Conservation (phyloP, 2,329 filamentous ascomycete genomes). For the Epichloe elymi region DNA sequence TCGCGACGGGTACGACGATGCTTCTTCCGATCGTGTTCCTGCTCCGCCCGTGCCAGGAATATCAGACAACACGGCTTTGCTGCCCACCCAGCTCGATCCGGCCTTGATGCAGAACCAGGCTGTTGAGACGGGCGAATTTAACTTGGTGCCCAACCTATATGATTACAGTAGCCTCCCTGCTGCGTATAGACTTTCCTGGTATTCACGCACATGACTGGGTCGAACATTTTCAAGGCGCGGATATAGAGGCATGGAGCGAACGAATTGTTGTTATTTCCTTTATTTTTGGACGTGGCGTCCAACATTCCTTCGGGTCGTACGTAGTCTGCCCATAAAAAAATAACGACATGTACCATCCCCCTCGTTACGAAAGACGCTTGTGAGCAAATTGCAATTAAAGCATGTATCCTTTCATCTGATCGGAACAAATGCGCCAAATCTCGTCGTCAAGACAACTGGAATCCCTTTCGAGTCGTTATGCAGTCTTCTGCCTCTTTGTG, state of each 20-base stretch:
- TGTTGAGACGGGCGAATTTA: not conserved
- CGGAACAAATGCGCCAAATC: conserved; percentile 14
- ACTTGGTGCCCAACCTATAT: not conserved
- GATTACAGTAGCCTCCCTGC: not conserved
- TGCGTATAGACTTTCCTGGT: not conserved
- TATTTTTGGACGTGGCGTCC: not conserved
- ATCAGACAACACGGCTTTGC: not conserved
- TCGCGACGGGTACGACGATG: conserved; percentile 3
- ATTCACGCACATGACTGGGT: not conserved
- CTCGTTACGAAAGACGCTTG: not conserved
- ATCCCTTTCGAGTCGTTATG: not conserved
- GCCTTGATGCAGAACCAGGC: not conserved
- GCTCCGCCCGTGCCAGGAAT: too few species aligned
- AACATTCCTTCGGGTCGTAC: not conserved
- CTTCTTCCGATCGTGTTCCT: too few species aligned
- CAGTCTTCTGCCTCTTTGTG: conserved; percentile 37
- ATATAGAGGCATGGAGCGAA: too few species aligned
- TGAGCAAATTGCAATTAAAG: not conserved
- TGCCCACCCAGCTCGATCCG: not conserved
- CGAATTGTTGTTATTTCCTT: not conserved
- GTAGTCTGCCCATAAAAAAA: not conserved
- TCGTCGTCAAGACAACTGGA: not conserved
- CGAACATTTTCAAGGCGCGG: not conserved
- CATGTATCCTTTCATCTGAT: not conserved
- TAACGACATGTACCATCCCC: not conserved